These are phyloP conservation scores for Aspergillus indologenus DNA, from an alignment of 495 filamentous ascomycete species.

Conservation along the genomic window DNA sequence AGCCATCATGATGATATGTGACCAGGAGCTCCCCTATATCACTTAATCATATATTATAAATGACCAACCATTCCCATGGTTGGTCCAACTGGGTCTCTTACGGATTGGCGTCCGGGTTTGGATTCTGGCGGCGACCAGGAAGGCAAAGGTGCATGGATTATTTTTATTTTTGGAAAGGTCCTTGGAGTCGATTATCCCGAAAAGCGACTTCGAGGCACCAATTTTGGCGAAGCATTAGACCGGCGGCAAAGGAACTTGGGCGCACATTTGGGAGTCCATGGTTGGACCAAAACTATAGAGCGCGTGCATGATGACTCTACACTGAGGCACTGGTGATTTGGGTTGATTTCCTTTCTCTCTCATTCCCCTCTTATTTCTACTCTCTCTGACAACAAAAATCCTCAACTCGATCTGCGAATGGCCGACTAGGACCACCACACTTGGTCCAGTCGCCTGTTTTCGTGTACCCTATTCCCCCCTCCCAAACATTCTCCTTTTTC, in stretches of 20 bases:
- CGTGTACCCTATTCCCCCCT: conserved; percentile 20
- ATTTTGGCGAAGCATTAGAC: conserved; percentile 17
- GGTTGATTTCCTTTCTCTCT: conserved; percentile 13
- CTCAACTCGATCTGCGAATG: neutral
- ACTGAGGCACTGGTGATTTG: conserved; percentile 22
- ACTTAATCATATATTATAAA: conserved; percentile 19
- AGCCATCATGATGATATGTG: conserved; percentile 39
- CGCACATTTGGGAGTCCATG: conserved; percentile 19
- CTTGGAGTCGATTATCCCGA: neutral
- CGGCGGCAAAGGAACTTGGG: conserved; percentile 18
- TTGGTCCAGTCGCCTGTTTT: conserved; percentile 10
- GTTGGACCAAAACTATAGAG: conserved; percentile 27
- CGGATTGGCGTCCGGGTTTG: conserved; percentile 43
- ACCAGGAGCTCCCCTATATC: conserved; percentile 42
- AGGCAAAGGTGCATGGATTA: conserved; percentile 28
- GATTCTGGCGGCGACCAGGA: conserved; percentile 30
- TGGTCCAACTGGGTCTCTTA: conserved; percentile 26
- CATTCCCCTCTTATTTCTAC: neutral
- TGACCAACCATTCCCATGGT: conserved; percentile 15
- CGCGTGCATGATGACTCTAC: conserved; percentile 26
- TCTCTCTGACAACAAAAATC: neutral
- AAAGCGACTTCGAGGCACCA: conserved; percentile 4
- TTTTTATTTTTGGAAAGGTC: neutral
- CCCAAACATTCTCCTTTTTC: neutral
- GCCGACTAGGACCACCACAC: neutral